phyloP scores from a whole-genome alignment of 352 stramenopile species.

The Phytophthora parvispora region DNA sequence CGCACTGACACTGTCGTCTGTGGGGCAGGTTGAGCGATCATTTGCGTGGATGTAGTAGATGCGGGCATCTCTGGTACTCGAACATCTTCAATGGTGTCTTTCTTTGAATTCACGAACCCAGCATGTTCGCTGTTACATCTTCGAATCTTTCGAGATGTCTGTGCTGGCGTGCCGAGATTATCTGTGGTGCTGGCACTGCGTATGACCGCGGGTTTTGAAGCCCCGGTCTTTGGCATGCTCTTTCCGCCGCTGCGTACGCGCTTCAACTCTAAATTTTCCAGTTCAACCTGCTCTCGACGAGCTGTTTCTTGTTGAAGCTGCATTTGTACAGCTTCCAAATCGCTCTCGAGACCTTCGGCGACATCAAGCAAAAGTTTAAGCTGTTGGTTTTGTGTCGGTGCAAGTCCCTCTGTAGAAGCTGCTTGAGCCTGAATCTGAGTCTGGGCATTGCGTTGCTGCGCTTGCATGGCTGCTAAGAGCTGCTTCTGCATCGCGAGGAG shows the following conservation, averaged over 20 bases:
- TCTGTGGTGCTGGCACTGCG: slow-evolving; percentile 9
- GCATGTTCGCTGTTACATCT: slow-evolving; percentile 20
- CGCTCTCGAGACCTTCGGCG: slow-evolving; percentile 66
- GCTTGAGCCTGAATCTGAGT: slow-evolving; percentile 15
- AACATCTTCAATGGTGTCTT: slow-evolving; percentile 6
- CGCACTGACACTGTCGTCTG: slow-evolving; percentile 25
- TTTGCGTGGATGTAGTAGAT: not conserved
- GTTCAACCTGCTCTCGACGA: slow-evolving; percentile 52
- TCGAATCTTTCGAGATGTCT: slow-evolving; percentile 28
- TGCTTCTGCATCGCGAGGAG: slow-evolving; percentile 61
- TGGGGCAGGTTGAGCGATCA: not conserved
- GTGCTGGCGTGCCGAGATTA: not conserved
- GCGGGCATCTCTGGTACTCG: slow-evolving; percentile 7
- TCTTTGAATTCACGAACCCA: not conserved
- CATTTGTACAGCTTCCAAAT: slow-evolving; percentile 57
- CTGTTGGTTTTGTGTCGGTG: slow-evolving; percentile 44
- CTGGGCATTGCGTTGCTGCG: slow-evolving; percentile 16
- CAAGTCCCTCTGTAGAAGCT: not conserved
- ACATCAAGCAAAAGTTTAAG: slow-evolving; percentile 76
- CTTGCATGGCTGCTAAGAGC: slow-evolving; percentile 55
- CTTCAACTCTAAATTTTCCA: slow-evolving; percentile 58
- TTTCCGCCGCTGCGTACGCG: slow-evolving; percentile 11
- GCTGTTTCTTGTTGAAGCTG: slow-evolving; percentile 61
- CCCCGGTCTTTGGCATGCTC: slow-evolving; percentile 1
- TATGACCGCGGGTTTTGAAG: not conserved